A percentile compares a stretch with the other conserved stretches of the same genome.
Evolutionary conservation across 176 grass and related monocot genomes (phyloP).

Genomic region (Bromus sterilis): DNA sequence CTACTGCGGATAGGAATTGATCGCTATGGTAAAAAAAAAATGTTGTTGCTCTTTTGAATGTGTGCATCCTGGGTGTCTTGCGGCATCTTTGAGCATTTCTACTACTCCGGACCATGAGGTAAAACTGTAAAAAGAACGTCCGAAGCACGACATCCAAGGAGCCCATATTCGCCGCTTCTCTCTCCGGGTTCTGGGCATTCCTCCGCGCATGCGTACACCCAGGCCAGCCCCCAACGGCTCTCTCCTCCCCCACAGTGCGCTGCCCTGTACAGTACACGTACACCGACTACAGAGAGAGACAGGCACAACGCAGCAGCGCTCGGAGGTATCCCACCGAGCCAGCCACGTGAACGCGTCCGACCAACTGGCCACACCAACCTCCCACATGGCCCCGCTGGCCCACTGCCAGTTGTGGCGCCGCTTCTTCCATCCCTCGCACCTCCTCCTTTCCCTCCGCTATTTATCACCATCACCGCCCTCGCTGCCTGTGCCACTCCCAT

Average conservation of each 20-base stretch:
- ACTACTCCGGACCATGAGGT: not conserved
- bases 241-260: not conserved
- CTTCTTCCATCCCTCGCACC: not conserved
- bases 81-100: no score
- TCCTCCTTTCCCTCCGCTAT: constrained; percentile 5
- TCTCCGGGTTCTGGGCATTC: not conserved
- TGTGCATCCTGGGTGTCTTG: no score
- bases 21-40: no score
- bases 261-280: not conserved
- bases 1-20: no score
- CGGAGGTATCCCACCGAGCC: not conserved
- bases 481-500: not conserved
- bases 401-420: constrained; percentile 40
- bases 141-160: not conserved
- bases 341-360: constrained; percentile 17
- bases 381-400: constrained; percentile 23
- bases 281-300: no score
- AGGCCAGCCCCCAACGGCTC: constrained; percentile 14
- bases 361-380: constrained; percentile 8
- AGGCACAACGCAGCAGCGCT: not conserved
- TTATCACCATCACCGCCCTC: constrained; percentile 21
- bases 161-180: not conserved
- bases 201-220: not conserved
- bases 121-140: not conserved
- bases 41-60: no score